Conservation (phyloP, 345 rosid species). For the Clarkia xantiana region DNA sequence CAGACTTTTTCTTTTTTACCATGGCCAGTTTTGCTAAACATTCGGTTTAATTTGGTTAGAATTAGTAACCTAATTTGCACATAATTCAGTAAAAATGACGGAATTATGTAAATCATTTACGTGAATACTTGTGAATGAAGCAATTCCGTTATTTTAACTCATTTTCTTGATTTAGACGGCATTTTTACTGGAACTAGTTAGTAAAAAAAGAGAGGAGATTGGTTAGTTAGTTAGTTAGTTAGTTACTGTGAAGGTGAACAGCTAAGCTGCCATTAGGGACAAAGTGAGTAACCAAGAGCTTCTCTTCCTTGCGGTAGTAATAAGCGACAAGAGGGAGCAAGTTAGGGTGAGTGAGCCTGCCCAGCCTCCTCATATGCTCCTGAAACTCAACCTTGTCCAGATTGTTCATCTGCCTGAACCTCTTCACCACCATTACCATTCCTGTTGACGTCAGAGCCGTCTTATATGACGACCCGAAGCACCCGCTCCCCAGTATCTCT, state of each 20-base stretch:
- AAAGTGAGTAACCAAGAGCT: conserved; percentile 49
- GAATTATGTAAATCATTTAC: too few species aligned
- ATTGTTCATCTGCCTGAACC: conserved; percentile 77
- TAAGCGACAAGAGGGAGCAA: conserved; percentile 74
- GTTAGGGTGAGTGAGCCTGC: conserved; percentile 59
- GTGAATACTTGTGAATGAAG: too few species aligned
- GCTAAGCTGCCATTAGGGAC: conserved; percentile 64
- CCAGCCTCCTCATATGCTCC: conserved; percentile 73
- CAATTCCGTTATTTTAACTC: too few species aligned
- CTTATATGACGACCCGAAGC: conserved; percentile 76
- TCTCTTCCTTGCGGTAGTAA: conserved; percentile 77
- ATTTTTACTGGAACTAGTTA: too few species aligned
- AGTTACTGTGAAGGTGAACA: conserved; percentile 74
- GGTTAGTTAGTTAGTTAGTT: too few species aligned
- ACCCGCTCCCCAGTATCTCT: conserved; percentile 75
- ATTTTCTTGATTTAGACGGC: too few species aligned
- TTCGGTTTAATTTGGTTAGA: too few species aligned
- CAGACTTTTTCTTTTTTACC: too few species aligned
- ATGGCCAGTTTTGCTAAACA: too few species aligned
- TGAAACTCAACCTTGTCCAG: conserved; percentile 62
- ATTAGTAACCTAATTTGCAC: too few species aligned
- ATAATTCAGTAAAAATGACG: too few species aligned
- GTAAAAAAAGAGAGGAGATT: too few species aligned
- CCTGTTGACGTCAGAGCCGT: conserved; percentile 36
- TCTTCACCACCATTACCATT: conserved; percentile 60